phyloP scores from a whole-genome alignment of 495 filamentous ascomycete species.

The Aspergillus diversus region DNA sequence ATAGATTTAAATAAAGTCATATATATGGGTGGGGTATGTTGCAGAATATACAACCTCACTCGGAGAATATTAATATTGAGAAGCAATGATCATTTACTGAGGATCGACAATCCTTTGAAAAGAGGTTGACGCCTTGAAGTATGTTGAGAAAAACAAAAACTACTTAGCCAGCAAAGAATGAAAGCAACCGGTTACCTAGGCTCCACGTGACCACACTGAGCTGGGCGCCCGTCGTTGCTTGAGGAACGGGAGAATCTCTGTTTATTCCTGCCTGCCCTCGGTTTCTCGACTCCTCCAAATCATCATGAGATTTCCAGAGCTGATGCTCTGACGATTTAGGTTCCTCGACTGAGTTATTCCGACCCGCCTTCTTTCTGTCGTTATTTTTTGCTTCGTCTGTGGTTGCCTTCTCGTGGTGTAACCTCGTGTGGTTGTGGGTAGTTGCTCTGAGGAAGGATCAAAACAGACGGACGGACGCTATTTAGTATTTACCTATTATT shows the following conservation, averaged over 20 bases:
- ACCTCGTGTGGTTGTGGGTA: slow-evolving; percentile 27
- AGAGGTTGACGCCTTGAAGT: background rate
- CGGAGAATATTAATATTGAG: no score
- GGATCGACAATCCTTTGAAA: no score
- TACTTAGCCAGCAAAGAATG: background rate
- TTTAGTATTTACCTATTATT: slow-evolving; percentile 24
- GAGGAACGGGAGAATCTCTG: slow-evolving; percentile 42
- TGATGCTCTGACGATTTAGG: slow-evolving; percentile 18
- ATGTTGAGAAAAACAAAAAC: background rate
- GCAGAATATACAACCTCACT: no score
- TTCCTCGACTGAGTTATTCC: background rate
- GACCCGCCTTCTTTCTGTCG: background rate
- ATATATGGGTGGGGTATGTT: no score
- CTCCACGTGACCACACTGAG: slow-evolving; percentile 37
- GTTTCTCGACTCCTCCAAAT: slow-evolving; percentile 19
- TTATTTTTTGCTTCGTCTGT: background rate
- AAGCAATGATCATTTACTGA: no score
- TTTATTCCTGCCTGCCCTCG: slow-evolving; percentile 37
- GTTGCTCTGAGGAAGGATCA: slow-evolving; percentile 29
- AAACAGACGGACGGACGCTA: slow-evolving; percentile 30
- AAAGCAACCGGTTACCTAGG: slow-evolving; percentile 16
- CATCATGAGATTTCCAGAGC: slow-evolving; percentile 29
- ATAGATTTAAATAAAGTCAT: no score
- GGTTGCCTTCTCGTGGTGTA: slow-evolving; percentile 18
- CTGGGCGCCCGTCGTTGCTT: slow-evolving; percentile 36